Percentiles rank a stretch among this genome's conserved stretches.
Conservation (phyloP, 2,329 filamentous ascomycete genomes). For the Didymella sp. region DNA sequence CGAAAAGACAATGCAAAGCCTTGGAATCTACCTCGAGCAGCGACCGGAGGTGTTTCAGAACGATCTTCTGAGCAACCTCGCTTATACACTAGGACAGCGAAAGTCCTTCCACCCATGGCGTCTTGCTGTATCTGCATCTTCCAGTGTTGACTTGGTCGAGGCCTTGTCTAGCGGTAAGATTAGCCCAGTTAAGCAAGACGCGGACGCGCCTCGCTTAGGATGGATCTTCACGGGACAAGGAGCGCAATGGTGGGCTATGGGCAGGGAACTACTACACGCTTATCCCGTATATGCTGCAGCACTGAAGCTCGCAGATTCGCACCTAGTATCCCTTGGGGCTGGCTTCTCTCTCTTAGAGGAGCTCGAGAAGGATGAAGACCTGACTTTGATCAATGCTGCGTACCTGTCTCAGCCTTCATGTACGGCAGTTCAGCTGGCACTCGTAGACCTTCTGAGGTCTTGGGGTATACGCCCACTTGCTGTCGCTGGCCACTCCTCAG, state of each 20-base stretch:
- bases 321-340: background rate
- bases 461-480: conserved; percentile 35
- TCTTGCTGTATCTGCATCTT: conserved; percentile 7
- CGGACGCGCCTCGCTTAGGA: background rate
- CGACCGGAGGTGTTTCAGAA: conserved; percentile 9
- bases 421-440: conserved; percentile 31
- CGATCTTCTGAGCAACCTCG: conserved; percentile 15
- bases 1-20: conserved; percentile 3
- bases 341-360: conserved; percentile 24
- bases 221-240: conserved; percentile 42
- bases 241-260: conserved; percentile 39
- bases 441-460: conserved; percentile 33
- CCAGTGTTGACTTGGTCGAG: conserved; percentile 2
- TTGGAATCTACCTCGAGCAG: conserved; percentile 7
- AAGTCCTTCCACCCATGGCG: conserved; percentile 15
- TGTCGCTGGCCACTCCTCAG: conserved; percentile 41
- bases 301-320: background rate
- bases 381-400: conserved; percentile 25
- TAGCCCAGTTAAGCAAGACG: conserved; percentile 10
- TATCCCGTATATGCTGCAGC: background rate
- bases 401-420: conserved; percentile 24
- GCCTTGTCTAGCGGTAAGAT: background rate
- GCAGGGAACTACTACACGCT: conserved; percentile 19
- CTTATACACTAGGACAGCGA: conserved; percentile 18
- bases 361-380: conserved; percentile 27